Evolutionary conservation across 352 stramenopile genomes (phyloP), one percentile per base, ranked within the genome.

Genomic region (Phytopythium vexans): DNA sequence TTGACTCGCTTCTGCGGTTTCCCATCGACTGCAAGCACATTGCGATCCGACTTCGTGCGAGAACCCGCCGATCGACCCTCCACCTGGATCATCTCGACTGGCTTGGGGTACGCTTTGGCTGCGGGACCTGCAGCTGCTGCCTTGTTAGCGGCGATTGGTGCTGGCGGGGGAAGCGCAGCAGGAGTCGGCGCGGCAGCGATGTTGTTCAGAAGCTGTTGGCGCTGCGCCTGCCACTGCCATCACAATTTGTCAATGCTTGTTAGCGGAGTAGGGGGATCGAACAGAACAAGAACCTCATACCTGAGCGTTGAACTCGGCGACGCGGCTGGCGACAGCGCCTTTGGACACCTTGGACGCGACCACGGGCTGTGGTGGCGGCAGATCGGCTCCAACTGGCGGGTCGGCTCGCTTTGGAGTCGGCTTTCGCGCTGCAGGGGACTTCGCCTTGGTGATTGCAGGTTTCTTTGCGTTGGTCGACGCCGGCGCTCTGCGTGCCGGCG

Each of bases 241-340:
- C 32, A 37, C 46, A 46, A 37, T 41, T 32, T 14, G 16, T 41
- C 1, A 54, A 12, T 43, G 37, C 9, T 47, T 45, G 38, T 3
- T 6, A 21, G 37, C 16, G 7, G 15, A 15, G 34, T 7, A 32
- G 43, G 37, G 9, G 3, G 38, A 39, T 33, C 10, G 35, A 7
- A 46, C 8, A 34, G 35, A n/a, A 11, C n/a, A 36, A 11, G 7
- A 27, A 35, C 5, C 6, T 9, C 31, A 36, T 42, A 82, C 75
- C 63, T 85, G 66, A 16, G 52, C 58, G 43, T 87, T 89, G 60
- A 89, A 89, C 11, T 60, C 70, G n/a, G 72, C 71, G 36, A 84
- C 65, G 7, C 77, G 70, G 36, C 83, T 66, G 7, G 48, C 44
- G 3, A 70, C 41, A 6, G 47, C 47, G 0, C 36, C 36, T 36